These are phyloP conservation scores for Hymenoscyphus infarciens DNA, from an alignment of 2,329 filamentous ascomycete species.

Conservation along the genomic window DNA sequence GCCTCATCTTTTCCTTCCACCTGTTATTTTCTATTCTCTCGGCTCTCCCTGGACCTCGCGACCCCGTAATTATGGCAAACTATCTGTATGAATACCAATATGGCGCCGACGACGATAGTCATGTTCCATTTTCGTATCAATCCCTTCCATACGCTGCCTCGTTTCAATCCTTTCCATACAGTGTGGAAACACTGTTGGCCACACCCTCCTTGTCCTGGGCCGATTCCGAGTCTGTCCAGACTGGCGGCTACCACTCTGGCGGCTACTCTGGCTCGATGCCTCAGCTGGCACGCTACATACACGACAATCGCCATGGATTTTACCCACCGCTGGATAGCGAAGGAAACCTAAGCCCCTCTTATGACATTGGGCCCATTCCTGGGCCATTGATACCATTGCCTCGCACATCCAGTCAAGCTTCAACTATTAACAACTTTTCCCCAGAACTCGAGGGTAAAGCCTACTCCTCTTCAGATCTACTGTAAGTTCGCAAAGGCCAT, in stretches of 20 bases:
- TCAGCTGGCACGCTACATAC: background rate
- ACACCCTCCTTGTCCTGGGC: too few relatives aligned
- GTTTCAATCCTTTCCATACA: background rate
- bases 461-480: conserved; percentile 14
- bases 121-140: background rate
- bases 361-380: background rate
- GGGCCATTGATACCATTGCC: background rate
- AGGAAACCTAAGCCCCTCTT: too few relatives aligned
- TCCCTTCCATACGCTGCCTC: background rate
- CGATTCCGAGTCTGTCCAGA: too few relatives aligned
- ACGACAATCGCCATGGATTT: background rate
- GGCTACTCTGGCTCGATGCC: background rate
- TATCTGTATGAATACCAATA: background rate
- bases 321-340: background rate
- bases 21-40: background rate
- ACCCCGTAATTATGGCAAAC: background rate
- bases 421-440: conserved; percentile 5
- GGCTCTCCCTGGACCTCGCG: background rate
- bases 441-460: conserved; percentile 17
- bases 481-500: conserved; percentile 9
- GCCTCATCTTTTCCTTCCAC: conserved; percentile 3
- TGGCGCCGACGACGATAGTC: background rate
- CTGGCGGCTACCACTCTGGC: too few relatives aligned
- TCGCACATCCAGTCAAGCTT: background rate
- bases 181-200: too few relatives aligned